Conservation (phyloP, 2,329 filamentous ascomycete species). For the Ophiostoma himal-ulmi region DNA sequence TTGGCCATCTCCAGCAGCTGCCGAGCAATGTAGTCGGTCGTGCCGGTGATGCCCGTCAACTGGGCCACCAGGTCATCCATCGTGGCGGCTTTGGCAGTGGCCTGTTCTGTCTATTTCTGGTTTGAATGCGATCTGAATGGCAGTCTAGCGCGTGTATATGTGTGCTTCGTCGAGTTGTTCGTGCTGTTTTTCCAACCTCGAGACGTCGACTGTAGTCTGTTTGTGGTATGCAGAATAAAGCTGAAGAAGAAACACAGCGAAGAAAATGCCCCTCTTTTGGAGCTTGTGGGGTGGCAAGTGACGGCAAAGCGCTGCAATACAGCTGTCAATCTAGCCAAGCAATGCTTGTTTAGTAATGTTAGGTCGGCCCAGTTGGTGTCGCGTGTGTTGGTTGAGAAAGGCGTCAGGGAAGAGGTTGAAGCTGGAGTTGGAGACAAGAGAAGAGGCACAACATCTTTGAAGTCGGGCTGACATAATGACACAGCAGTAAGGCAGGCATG, state of each 20-base stretch:
- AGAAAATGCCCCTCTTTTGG: slow-evolving; percentile 9
- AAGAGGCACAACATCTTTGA: not conserved
- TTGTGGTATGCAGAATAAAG: not conserved
- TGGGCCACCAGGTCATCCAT: slow-evolving; percentile 67
- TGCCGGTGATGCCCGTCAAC: slow-evolving; percentile 77
- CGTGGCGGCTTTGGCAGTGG: slow-evolving; percentile 22
- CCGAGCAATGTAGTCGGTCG: slow-evolving; percentile 65
- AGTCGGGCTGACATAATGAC: not conserved
- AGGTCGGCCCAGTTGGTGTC: not conserved
- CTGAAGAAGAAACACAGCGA: not conserved
- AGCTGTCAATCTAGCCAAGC: not conserved
- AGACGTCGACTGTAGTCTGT: not conserved
- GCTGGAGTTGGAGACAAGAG: not conserved
- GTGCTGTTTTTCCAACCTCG: not conserved
- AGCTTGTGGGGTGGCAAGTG: slow-evolving; percentile 4
- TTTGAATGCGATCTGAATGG: not conserved
- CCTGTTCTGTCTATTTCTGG: not conserved
- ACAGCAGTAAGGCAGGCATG: not conserved
- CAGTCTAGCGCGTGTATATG: too few relatives aligned
- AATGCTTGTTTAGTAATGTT: not conserved
- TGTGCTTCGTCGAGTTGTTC: not conserved
- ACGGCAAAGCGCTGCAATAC: too few relatives aligned
- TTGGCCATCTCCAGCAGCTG: slow-evolving; percentile 83
- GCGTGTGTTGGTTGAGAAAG: not conserved
- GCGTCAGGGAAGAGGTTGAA: not conserved